Evolutionary conservation across 306 rosid genomes (phyloP).

Genomic region (Malus domestica): DNA sequence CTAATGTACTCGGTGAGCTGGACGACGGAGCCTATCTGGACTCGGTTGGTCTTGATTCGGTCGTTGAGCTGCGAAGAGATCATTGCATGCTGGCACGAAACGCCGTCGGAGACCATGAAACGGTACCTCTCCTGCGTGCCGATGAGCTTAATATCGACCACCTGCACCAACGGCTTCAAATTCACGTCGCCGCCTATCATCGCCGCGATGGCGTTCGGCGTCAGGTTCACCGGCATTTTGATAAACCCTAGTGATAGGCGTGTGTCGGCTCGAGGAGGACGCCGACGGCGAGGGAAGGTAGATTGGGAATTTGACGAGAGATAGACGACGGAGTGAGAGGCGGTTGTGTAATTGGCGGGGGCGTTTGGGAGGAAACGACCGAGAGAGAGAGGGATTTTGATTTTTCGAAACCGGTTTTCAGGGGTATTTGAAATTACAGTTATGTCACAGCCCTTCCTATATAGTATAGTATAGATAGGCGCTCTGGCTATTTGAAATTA

Average conservation of each 20-base stretch:
- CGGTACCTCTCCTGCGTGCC: slow-evolving; percentile 71
- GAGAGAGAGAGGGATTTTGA: not conserved
- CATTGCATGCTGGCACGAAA: slow-evolving; percentile 61
- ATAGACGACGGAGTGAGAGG: not conserved
- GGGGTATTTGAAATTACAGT: not conserved
- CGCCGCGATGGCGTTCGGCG: slow-evolving; percentile 68
- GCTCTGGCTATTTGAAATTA: not conserved
- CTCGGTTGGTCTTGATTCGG: slow-evolving; percentile 40
- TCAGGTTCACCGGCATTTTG: slow-evolving; percentile 71
- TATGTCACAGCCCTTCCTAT: not conserved
- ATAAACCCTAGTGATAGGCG: slow-evolving; percentile 12
- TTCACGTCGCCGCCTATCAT: slow-evolving; percentile 62
- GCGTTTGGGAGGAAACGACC: not conserved
- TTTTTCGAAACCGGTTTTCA: not conserved
- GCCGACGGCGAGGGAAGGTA: not conserved
- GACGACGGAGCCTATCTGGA: slow-evolving; percentile 69
- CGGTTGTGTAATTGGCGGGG: slow-evolving; percentile 5
- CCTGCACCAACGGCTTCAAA: slow-evolving; percentile 79
- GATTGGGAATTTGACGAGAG: not conserved
- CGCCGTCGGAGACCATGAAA: slow-evolving; percentile 64
- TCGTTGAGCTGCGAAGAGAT: slow-evolving; percentile 76
- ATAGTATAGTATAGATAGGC: not conserved
- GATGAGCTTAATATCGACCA: slow-evolving; percentile 48
- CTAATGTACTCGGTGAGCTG: slow-evolving; percentile 84
- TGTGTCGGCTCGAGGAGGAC: not conserved